A percentile compares a stretch with the other conserved stretches of the same genome.
These are phyloP conservation scores for Physocladia obscura DNA, from an alignment of 192 early-diverging fungal species.

Conservation along the genomic window DNA sequence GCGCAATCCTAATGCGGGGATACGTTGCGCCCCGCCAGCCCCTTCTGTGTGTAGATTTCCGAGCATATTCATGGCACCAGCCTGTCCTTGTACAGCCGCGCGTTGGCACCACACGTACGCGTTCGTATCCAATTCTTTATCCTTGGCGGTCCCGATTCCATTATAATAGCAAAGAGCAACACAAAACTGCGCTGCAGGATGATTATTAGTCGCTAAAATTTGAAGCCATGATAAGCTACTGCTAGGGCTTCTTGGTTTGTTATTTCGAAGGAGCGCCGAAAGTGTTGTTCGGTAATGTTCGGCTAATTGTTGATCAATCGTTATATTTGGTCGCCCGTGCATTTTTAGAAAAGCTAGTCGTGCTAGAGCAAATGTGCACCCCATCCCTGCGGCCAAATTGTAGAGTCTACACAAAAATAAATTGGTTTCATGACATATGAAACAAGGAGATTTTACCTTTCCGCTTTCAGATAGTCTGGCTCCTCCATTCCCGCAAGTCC, in stretches of 20 bases:
- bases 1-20: conserved; percentile 61
- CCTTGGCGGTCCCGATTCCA: conserved; percentile 46
- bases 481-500: conserved; percentile 27
- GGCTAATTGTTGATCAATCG: conserved; percentile 45
- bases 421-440: not conserved
- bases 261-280: not conserved
- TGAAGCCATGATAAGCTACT: conserved; percentile 37
- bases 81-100: conserved; percentile 48
- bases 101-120: conserved; percentile 47
- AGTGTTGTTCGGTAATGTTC: conserved; percentile 24
- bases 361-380: conserved; percentile 43
- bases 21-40: conserved; percentile 54
- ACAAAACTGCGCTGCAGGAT: conserved; percentile 51
- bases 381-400: conserved; percentile 27
- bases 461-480: conserved; percentile 34
- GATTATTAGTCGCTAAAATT: conserved; percentile 35
- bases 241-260: not conserved
- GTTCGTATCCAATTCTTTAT: conserved; percentile 37
- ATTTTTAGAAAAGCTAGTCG: conserved; percentile 53
- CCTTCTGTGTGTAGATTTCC: conserved; percentile 82
- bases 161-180: conserved; percentile 55
- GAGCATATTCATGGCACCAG: conserved; percentile 53
- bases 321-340: conserved; percentile 47
- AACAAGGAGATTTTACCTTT: conserved; percentile 43
- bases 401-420: conserved; percentile 30